Evolutionary conservation across 2,329 filamentous ascomycete species (phyloP), one percentile per base, ranked within the genome.

Genomic region (Alternaria ventricosa): DNA sequence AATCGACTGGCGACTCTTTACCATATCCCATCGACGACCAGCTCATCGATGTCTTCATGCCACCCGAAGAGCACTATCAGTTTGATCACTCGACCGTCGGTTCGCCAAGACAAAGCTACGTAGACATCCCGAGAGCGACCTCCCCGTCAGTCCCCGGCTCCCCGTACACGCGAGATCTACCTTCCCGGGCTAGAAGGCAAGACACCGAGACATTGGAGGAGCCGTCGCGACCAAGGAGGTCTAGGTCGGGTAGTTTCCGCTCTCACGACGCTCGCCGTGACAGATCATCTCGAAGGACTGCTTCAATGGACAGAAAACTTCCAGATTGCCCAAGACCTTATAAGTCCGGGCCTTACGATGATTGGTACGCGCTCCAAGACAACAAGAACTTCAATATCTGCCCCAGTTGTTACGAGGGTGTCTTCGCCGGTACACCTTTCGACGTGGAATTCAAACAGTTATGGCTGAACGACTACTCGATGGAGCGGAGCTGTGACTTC

Each of bases 331-430:
- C 90, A 7, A 86, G 92, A 64, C 87, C 86, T 43, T 82, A 85
- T 5, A 87, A 88, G 11, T 86, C 88, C 12, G 82, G 86, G 10
- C 89, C 89, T 2, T 86, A 89, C 64, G 84, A 90, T 65, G 93
- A 96, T 73, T 97, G 94, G 92, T 89, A 94, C 65, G 94, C 90
- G 0, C 84, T 97, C 5, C 88, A 88, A 5, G 87, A 88, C 13
- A 87, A 89, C 64, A 86, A 89, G 12, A 87, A 87, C 63, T 91
- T 97, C 70, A 88, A 92, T 66, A 90, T 97, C 49, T 97, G 95
- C 71, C 92, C 93, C 0, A 88, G 87, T 12, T 98, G 95, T 80
- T 93, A 92, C 77, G 84, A 86, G 3, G 85, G 86, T 6, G 87
- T 93, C 9, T 93, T 95, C 69, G 85, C 85, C 13, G 83, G 87